Evolutionary conservation across 1,139 yeast genomes (phyloP), one percentile per base, ranked within the genome.

Genomic region (Geotrichum candidum): DNA sequence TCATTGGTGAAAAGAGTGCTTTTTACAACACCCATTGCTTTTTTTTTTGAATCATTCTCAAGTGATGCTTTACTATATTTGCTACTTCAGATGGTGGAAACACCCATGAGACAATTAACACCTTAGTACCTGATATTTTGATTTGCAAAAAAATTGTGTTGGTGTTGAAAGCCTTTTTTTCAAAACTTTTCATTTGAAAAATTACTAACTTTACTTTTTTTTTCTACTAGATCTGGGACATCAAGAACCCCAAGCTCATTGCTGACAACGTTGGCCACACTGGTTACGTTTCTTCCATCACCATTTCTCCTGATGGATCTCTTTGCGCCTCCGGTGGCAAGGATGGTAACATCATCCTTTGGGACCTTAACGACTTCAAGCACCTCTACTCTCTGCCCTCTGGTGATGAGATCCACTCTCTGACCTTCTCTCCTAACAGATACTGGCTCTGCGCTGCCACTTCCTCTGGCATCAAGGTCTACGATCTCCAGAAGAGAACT

Each of bases 391-490:
- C 97, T 77, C 87, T 94, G 80, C 84, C 84, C 76, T 95, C 97
- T 74, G 90, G 95, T 80, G 95, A 95, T 77, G 98, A 92, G 85
- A 94, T 94, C 74, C 90, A 90, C 82, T 95, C 97, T 78, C 87
- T 94, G 79, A 96, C 97, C 76, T 94, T 94, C 96, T 92, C 98
- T 79, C 99, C 99, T 83, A 90, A 90, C 96, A 92, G 99, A 88
- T 94, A 90, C 95, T 94, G 99, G 99, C 90, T 94, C 80, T 95
- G 97, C 80, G 99, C 98, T 82, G 99, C 99, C 77, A 94, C 99
- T 75, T 84, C 97, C 72, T 83, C 97, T 73, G 95, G 97, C 78
- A 90, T 94, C 84, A 92, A 91, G 91, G 88, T 95, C 86, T 94
- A 87, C 90, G 91, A 92, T 87, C 87, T 94, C 80, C 96, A 91